phyloP scores from a whole-genome alignment of 2,329 filamentous ascomycete genomes.

The Phyllosticta paracitricarpa region DNA sequence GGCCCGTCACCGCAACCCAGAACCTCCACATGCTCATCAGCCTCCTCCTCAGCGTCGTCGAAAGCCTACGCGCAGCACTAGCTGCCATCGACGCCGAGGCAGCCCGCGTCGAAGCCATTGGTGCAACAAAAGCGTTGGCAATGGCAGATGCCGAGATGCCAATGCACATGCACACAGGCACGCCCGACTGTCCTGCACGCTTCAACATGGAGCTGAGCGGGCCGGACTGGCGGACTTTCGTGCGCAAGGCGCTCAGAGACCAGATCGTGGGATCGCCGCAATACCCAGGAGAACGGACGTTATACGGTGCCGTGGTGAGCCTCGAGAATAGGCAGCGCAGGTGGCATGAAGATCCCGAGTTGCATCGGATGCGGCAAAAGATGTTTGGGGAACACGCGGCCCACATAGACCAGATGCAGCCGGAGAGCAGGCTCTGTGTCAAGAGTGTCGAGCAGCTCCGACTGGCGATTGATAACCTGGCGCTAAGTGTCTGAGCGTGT shows the following conservation, averaged over 20 bases:
- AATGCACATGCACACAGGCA: slow-evolving; percentile 34
- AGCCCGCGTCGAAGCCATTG: slow-evolving; percentile 18
- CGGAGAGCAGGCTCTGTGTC: slow-evolving; percentile 1
- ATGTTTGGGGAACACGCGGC: not conserved
- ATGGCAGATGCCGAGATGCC: slow-evolving; percentile 33
- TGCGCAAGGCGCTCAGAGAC: slow-evolving; percentile 35
- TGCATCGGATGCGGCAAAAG: not conserved
- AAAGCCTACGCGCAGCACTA: slow-evolving; percentile 33
- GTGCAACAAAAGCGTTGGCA: slow-evolving; percentile 31
- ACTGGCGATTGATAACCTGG: not conserved
- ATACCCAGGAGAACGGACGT: slow-evolving; percentile 18
- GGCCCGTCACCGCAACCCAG: slow-evolving; percentile 34
- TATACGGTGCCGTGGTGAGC: slow-evolving; percentile 27
- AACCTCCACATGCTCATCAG: slow-evolving; percentile 35
- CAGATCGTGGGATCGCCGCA: slow-evolving; percentile 29
- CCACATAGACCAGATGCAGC: not conserved
- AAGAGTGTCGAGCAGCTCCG: slow-evolving; percentile 3
- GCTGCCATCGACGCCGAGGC: slow-evolving; percentile 31
- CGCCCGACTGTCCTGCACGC: slow-evolving; percentile 31
- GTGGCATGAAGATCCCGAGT: slow-evolving; percentile 27
- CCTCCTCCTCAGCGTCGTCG: slow-evolving; percentile 32
- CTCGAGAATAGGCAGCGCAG: slow-evolving; percentile 32
- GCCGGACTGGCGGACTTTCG: slow-evolving; percentile 33
- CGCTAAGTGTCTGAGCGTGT: not conserved
- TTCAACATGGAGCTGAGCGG: slow-evolving; percentile 36